Conservation (phyloP, 2,329 filamentous ascomycete species). For the Ceratocystis albifundus region DNA sequence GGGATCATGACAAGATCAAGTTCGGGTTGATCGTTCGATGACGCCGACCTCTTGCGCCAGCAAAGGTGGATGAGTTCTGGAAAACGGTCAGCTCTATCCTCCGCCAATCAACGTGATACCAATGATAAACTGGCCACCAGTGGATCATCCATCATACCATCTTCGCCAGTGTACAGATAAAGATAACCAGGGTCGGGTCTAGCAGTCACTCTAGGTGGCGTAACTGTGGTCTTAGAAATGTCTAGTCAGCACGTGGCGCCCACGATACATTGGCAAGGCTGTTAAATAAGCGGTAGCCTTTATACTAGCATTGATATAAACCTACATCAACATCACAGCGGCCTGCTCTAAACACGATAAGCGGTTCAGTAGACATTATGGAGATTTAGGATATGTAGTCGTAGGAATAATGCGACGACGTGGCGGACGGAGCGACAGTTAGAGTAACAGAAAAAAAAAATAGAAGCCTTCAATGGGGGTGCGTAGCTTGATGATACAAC, state of each 20-base stretch:
- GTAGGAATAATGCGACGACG: background rate
- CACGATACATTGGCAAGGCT: slow-evolving; percentile 13
- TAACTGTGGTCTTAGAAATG: slow-evolving; percentile 29
- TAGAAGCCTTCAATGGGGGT: background rate
- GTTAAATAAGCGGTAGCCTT: slow-evolving; percentile 8
- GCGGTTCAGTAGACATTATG: slow-evolving; percentile 67
- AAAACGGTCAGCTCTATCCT: slow-evolving; percentile 13
- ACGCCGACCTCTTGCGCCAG: slow-evolving; percentile 72
- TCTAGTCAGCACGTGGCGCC: slow-evolving; percentile 11
- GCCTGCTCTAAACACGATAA: slow-evolving; percentile 95
- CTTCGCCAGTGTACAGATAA: slow-evolving; percentile 73
- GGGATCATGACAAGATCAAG: slow-evolving; percentile 92
- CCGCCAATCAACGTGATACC: background rate
- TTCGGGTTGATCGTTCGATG: slow-evolving; percentile 53
- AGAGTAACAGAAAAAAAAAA: background rate
- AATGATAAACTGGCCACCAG: background rate
- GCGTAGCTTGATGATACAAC: slow-evolving; percentile 11
- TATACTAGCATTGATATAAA: background rate
- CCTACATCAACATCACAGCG: slow-evolving; percentile 73
- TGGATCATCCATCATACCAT: slow-evolving; percentile 45
- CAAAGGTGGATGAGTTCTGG: slow-evolving; percentile 87
- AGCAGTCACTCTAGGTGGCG: slow-evolving; percentile 61
- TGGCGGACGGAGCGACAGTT: background rate
- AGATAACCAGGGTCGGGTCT: slow-evolving; percentile 68
- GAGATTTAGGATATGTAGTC: slow-evolving; percentile 15